Evolutionary conservation across 768 basidiomycete species (phyloP).

Genomic region (Lyophyllum semitale): DNA sequence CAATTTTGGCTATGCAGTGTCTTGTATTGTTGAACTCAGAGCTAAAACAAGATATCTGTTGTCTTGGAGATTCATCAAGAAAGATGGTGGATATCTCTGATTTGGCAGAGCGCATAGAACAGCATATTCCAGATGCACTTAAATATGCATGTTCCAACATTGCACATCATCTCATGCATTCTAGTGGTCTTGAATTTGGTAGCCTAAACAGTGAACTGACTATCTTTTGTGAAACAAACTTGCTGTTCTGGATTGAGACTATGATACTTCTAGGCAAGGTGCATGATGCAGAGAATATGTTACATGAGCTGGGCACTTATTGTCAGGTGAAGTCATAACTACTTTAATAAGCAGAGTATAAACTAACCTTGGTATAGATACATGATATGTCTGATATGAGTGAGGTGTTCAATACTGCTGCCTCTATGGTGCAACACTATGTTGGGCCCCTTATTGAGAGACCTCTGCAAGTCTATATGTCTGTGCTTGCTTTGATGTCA

Average conservation of each 20-base stretch:
- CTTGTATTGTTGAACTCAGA: background rate
- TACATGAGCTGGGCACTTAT: background rate
- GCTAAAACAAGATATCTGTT: background rate
- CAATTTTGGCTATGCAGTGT: background rate
- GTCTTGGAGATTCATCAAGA: background rate
- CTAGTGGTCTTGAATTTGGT: background rate
- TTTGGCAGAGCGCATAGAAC: background rate
- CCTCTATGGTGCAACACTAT: background rate
- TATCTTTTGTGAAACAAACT: background rate
- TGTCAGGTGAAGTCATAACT: background rate
- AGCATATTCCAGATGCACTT: background rate
- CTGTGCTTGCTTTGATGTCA: background rate
- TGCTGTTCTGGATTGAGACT: background rate
- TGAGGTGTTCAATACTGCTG: background rate
- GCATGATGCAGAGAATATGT: background rate
- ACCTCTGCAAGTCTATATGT: background rate
- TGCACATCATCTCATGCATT: background rate
- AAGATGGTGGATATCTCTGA: background rate
- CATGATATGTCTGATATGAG: background rate
- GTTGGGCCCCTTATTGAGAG: background rate
- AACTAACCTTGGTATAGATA: too few species aligned
- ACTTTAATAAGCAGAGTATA: too few species aligned
- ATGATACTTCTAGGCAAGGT: background rate
- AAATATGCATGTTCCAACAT: background rate
- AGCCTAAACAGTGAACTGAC: background rate